Evolutionary conservation across 495 filamentous ascomycete genomes (phyloP).

Genomic region (Parmelia sp.): DNA sequence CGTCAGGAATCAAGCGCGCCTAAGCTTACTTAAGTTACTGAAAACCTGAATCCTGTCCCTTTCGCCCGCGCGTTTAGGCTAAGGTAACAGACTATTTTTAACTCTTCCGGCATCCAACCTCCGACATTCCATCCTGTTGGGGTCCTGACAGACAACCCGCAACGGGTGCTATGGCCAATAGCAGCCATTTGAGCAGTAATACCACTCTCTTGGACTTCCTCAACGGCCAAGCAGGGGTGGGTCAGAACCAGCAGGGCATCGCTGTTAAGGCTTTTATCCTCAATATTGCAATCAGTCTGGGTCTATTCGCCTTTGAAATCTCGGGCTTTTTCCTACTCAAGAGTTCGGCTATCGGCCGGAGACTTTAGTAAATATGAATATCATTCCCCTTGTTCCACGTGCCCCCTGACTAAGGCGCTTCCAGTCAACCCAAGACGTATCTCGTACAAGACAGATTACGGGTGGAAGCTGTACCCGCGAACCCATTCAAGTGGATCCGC

Average conservation of each 20-base stretch:
- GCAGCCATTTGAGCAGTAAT: conserved; percentile 13
- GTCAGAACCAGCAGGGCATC: conserved; percentile 21
- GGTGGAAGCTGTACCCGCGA: conserved; percentile 23
- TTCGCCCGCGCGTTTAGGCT: no score
- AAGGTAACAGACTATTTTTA: not conserved
- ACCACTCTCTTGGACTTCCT: conserved; percentile 14
- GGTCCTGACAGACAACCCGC: not conserved
- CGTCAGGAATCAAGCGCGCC: not conserved
- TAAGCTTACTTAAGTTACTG: no score
- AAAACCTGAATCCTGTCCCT: no score
- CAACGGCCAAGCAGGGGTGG: conserved; percentile 19
- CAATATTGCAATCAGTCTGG: conserved; percentile 26
- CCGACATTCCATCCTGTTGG: not conserved
- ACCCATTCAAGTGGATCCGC: conserved; percentile 25
- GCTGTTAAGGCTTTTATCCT: conserved; percentile 25
- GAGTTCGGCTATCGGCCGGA: conserved; percentile 25
- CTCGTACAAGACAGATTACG: conserved; percentile 27
- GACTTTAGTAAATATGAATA: conserved; percentile 21
- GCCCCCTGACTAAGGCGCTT: not conserved
- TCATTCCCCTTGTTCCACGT: not conserved
- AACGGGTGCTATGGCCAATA: conserved; percentile 17
- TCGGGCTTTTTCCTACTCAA: conserved; percentile 28
- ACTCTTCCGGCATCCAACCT: not conserved
- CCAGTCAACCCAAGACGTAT: conserved; percentile 27
- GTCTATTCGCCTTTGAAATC: conserved; percentile 22